Evolutionary conservation across 2,329 filamentous ascomycete genomes (phyloP).

Genomic region (Talaromyces rugulosus): DNA sequence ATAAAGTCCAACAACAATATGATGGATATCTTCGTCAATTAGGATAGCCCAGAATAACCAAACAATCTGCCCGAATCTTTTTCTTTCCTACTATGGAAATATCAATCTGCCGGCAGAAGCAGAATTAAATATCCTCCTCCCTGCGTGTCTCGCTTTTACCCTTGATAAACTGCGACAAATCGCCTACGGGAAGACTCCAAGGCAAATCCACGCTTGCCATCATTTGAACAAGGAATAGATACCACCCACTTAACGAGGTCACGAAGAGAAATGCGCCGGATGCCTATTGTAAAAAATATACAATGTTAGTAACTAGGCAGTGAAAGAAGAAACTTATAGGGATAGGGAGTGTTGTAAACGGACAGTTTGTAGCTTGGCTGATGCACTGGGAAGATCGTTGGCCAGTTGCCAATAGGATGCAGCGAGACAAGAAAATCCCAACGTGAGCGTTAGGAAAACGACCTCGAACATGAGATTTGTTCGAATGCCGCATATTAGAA

Average conservation of each 20-base stretch:
- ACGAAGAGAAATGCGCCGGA: conserved; percentile 49
- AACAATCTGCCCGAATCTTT: neutral
- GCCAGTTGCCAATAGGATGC: conserved; percentile 58
- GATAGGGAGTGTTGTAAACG: neutral
- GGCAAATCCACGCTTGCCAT: conserved; percentile 52
- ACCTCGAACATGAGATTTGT: conserved; percentile 68
- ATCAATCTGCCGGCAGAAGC: neutral
- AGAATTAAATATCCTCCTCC: neutral
- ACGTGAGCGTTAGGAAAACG: conserved; percentile 62
- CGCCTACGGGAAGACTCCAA: conserved; percentile 44
- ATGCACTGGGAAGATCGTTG: conserved; percentile 26
- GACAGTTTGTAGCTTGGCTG: conserved; percentile 26
- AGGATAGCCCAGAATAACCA: neutral
- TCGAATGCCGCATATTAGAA: conserved; percentile 64
- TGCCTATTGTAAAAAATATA: conserved; percentile 21
- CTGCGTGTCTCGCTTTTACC: neutral
- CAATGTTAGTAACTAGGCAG: neutral
- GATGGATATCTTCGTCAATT: neutral
- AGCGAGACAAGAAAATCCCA: conserved; percentile 57
- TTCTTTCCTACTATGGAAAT: neutral
- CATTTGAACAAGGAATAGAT: conserved; percentile 52
- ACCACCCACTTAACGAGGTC: conserved; percentile 48
- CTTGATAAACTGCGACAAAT: conserved; percentile 15
- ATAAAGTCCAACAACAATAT: neutral
- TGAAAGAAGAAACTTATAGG: neutral